A percentile compares a stretch with the other conserved stretches of the same genome.
Conservation (phyloP, 495 filamentous ascomycete species). For the Glonium stellatum region DNA sequence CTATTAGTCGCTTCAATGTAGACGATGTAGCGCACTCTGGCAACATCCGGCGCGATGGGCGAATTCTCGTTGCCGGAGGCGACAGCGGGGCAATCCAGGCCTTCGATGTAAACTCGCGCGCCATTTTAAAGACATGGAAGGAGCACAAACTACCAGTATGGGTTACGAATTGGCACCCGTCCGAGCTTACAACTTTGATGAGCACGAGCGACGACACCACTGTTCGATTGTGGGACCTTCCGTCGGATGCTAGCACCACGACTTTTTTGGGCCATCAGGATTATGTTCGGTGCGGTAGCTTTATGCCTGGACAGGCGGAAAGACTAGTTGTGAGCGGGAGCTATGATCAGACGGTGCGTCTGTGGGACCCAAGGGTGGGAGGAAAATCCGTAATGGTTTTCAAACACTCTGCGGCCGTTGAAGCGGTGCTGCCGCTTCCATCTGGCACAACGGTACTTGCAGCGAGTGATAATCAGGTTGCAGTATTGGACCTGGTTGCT, state of each 20-base stretch:
- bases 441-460: conserved; percentile 81
- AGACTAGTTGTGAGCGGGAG: conserved; percentile 76
- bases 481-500: conserved; percentile 89
- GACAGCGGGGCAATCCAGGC: conserved; percentile 86
- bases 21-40: conserved; percentile 80
- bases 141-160: conserved; percentile 94
- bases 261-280: conserved; percentile 85
- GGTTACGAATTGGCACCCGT: conserved; percentile 80
- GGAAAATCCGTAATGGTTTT: conserved; percentile 60
- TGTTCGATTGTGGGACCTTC: conserved; percentile 88
- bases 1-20: conserved; percentile 70
- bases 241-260: conserved; percentile 62
- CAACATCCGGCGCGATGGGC: conserved; percentile 79
- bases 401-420: conserved; percentile 81
- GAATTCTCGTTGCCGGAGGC: conserved; percentile 83
- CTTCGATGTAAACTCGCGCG: conserved; percentile 81
- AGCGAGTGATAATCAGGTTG: conserved; percentile 77
- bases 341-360: conserved; percentile 86
- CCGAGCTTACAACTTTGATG: conserved; percentile 76
- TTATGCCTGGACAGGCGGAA: conserved; percentile 72
- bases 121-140: conserved; percentile 92
- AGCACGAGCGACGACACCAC: conserved; percentile 84
- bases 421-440: conserved; percentile 76
- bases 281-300: conserved; percentile 80
- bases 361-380: conserved; percentile 77